Conservation (phyloP, 345 rosid species). For the Conringia planisiliqua region DNA sequence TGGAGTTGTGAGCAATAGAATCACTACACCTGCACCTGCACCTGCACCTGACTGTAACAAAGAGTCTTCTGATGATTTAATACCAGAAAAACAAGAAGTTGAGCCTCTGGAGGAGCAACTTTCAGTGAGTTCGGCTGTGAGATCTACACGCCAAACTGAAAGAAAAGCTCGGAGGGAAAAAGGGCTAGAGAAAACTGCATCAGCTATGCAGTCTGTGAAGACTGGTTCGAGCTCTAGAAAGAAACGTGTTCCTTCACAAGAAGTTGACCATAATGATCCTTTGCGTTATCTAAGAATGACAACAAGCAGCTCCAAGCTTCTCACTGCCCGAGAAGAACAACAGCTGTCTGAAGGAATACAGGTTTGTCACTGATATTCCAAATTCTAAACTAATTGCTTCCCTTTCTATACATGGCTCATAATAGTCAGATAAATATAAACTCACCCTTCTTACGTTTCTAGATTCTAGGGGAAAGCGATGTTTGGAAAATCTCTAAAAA, state of each 20-base stretch:
- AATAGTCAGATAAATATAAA: not conserved
- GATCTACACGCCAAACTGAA: slow-evolving; percentile 71
- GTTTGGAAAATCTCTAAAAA: not conserved
- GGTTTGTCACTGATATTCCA: slow-evolving; percentile 41
- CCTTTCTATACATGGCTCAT: not conserved
- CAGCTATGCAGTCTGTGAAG: slow-evolving; percentile 50
- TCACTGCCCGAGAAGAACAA: slow-evolving; percentile 74
- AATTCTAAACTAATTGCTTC: not conserved
- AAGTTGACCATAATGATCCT: slow-evolving; percentile 74
- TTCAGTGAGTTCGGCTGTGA: slow-evolving; percentile 54
- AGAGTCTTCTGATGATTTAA: slow-evolving; percentile 44
- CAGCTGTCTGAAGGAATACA: slow-evolving; percentile 87
- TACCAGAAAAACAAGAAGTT: slow-evolving; percentile 54
- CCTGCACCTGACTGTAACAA: slow-evolving; percentile 13
- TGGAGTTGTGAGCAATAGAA: slow-evolving; percentile 27
- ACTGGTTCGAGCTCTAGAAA: slow-evolving; percentile 49
- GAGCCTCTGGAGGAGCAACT: slow-evolving; percentile 54
- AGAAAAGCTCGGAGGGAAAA: slow-evolving; percentile 71
- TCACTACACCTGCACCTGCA: slow-evolving; percentile 27
- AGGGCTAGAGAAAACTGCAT: slow-evolving; percentile 65
- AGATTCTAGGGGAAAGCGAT: not conserved
- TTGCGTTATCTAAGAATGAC: slow-evolving; percentile 73
- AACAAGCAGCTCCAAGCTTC: slow-evolving; percentile 67
- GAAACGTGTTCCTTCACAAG: slow-evolving; percentile 55
- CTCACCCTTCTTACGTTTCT: not conserved